Base-by-base conservation (phyloP, 2,329 filamentous ascomycete genomes). In the Aspergillus jensenii region DNA sequence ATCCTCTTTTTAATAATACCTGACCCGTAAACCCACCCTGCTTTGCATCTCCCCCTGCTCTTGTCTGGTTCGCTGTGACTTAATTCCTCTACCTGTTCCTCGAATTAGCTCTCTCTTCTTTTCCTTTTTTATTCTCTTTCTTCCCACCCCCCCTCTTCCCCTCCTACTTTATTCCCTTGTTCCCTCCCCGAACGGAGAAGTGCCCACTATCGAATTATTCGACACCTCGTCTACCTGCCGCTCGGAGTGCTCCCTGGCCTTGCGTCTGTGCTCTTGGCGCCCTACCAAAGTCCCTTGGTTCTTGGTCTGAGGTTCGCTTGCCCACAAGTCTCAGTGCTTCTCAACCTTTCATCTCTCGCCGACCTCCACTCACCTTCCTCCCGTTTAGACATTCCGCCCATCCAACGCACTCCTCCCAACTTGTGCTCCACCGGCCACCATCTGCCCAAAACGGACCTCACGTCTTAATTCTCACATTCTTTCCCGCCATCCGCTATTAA, bases 361-460 rank as follows among this genome's bases (percentile, higher is more conserved):
- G 62, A 65, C 62, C 62, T 70, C 67, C 66, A 62, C 65, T 63
- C 66, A 68, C 63, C 65, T 66, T 67, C 66, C 67, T 66, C 65
- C 27, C 59, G 62, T 68, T 71, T 68, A 67, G 69, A 68, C 68
- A 65, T 70, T 69, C 70, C 71, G 67, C 67, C 68, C 68, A 69
- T 68, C 66, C 67, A 68, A 59, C 65, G 62, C 67, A 67, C 66
- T 67, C 67, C 68, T 68, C 64, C 64, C 59, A 62, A 56, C 62
- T 67, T 68, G 67, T 68, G 64, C 69, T 68, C 69, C 65, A 69
- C 67, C 65, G 65, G 65, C 62, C 65, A 61, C 59, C 67, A 60
- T 64, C 67, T 76, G 76, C 81, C 82, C 83, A 84, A 75, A 73
- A 84, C 84, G 81, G 81, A 80, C 78, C 76, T 76, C 71, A 76